phyloP scores from a whole-genome alignment of 2,329 filamentous ascomycete genomes.

The Nemania bipapillata region DNA sequence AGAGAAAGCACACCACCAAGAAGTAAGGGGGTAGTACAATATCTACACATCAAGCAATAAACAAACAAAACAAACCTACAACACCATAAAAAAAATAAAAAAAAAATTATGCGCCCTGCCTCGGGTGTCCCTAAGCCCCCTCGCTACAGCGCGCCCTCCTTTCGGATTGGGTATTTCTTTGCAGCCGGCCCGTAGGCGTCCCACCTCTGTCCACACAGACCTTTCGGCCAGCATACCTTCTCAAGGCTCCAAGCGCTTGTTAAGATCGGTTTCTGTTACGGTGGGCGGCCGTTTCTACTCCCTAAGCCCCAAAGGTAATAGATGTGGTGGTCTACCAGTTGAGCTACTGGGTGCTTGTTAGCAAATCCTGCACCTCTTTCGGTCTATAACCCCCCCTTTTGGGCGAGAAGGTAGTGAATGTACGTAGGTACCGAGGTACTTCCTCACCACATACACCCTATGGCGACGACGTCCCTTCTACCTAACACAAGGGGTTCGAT shows the following conservation, averaged over 20 bases:
- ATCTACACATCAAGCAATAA: too few relatives aligned
- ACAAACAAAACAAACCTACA: neutral
- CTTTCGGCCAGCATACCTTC: constrained; percentile 5
- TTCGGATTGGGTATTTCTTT: constrained; percentile 22
- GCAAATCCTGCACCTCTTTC: neutral
- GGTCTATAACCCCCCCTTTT: neutral
- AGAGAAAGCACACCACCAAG: too few relatives aligned
- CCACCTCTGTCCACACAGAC: constrained; percentile 14
- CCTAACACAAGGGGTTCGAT: constrained; percentile 9
- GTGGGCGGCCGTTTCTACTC: constrained; percentile 19
- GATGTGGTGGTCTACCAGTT: constrained; percentile 8
- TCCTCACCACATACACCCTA: neutral
- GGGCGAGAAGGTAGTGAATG: neutral
- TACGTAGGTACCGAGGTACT: constrained; percentile 10
- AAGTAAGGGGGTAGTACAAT: too few relatives aligned
- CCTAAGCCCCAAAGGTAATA: constrained; percentile 11
- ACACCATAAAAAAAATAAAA: neutral
- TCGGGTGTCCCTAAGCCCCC: constrained; percentile 10
- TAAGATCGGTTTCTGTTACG: constrained; percentile 5
- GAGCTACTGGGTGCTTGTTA: constrained; percentile 11
- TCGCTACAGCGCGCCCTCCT: constrained; percentile 24
- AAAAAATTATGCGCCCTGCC: constrained; percentile 4
- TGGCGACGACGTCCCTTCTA: too few relatives aligned
- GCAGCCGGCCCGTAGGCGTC: neutral
- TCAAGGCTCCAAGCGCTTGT: constrained; percentile 4